Evolutionary conservation across 2,329 filamentous ascomycete species (phyloP).

Genomic region (Periconia digitata): DNA sequence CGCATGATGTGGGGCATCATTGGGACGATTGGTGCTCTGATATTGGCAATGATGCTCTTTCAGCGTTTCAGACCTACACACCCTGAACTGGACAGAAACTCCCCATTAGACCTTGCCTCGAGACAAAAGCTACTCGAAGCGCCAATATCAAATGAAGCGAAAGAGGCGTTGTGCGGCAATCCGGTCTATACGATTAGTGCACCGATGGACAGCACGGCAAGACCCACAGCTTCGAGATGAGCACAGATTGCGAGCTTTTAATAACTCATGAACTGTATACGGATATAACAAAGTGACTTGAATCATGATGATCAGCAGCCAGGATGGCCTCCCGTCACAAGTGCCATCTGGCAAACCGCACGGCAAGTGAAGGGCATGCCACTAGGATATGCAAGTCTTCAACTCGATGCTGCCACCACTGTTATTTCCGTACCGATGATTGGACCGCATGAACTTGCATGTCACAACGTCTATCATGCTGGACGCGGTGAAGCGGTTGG

Average conservation of each 20-base stretch:
- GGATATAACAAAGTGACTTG: not conserved
- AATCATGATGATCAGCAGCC: not conserved
- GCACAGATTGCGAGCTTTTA: slow-evolving; percentile 22
- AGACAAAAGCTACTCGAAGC: slow-evolving; percentile 27
- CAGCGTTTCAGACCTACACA: slow-evolving; percentile 31
- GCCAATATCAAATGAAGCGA: slow-evolving; percentile 36
- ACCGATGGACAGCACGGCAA: slow-evolving; percentile 5
- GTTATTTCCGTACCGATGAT: not conserved
- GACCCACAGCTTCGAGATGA: slow-evolving; percentile 13
- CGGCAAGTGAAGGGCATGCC: not conserved
- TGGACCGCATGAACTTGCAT: not conserved
- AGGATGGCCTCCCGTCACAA: not conserved
- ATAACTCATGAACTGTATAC: slow-evolving; percentile 18
- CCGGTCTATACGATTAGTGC: slow-evolving; percentile 5
- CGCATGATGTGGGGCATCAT: slow-evolving; percentile 64
- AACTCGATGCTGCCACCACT: not conserved
- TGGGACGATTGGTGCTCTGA: slow-evolving; percentile 46
- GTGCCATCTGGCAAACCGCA: not conserved
- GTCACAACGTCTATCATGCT: no score
- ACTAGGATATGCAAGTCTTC: not conserved
- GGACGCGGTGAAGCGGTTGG: no score
- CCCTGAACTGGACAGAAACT: slow-evolving; percentile 6
- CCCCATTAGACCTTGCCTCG: slow-evolving; percentile 16
- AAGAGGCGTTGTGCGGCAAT: slow-evolving; percentile 33
- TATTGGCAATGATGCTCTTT: slow-evolving; percentile 51